Base-by-base conservation (phyloP, 805 yeast species). In the Pichia insulana region DNA sequence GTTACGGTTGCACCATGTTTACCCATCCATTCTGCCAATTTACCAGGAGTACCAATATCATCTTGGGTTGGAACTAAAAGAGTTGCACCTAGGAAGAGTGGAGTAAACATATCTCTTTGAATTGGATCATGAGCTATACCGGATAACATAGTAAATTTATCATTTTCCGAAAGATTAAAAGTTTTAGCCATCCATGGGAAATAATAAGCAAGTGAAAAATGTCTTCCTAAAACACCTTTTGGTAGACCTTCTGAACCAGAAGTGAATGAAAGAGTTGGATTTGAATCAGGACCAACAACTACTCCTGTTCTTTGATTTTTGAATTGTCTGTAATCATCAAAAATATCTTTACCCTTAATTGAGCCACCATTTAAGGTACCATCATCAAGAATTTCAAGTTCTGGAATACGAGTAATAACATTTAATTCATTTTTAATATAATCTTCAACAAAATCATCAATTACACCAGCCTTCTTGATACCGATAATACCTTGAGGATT, bases 111-210 rank as follows among this genome's bases (percentile, higher is more conserved):
- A 64, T 92, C 99, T 70, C 99, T 83, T 69, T 92, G 99, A 49
- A 92, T 90, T 11, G 99, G 99, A 64, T 92, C 99, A 62, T 92
- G 99, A 0, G 99, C 99, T 61, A 92, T 92, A 57, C 99, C 99
- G 8, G 95, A 84, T 47, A 92, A 73, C 99, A 92, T 92, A 17
- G 99, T 92, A 69, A 92, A 92, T 57, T 71, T 83, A 63, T 94
- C 98, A 30, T 78, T 73, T 42, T 74, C 82, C 34, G 83, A 73
- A 32, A 92, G 73, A 28, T 80, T 77, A 56, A 92, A 92, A 36
- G 81, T 75, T 62, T 85, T 64, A 16, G 97, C 72, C 99, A 92
- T 92, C 99, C 99, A 92, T 30, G 95, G 95, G 75, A 92, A 92
- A 66, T 92, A 92, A 68, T 92, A 92, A 2, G 98, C 96, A 47